Evolutionary conservation across 805 yeast genomes (phyloP).

Genomic region (Huiozyma naganishii): DNA sequence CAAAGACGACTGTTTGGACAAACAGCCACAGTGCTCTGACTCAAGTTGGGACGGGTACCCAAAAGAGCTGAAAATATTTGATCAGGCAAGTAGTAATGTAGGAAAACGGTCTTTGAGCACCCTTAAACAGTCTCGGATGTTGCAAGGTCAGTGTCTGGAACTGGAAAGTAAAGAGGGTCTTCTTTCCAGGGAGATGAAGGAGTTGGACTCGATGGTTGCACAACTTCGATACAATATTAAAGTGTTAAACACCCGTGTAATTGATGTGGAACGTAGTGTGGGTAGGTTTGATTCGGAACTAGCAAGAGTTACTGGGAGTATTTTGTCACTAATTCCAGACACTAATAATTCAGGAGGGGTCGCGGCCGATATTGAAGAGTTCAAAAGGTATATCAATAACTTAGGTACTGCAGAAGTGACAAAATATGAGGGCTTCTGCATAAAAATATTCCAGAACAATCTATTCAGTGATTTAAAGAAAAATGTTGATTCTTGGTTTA

Average conservation of each 20-base stretch:
- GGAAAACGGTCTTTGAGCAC: not conserved
- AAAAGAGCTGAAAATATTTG: slow-evolving; percentile 1
- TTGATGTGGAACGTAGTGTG: slow-evolving; percentile 57
- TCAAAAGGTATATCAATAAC: slow-evolving; percentile 10
- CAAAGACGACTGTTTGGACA: not conserved
- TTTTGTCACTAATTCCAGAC: slow-evolving; percentile 5
- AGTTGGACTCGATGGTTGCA: slow-evolving; percentile 39
- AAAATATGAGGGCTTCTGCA: slow-evolving; percentile 13
- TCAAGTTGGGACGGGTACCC: not conserved
- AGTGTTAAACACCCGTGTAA: slow-evolving; percentile 45
- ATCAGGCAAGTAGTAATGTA: slow-evolving; percentile 10
- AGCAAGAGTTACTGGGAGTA: slow-evolving; percentile 8
- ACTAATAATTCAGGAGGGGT: not conserved
- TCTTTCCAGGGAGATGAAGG: slow-evolving; percentile 33
- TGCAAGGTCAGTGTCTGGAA: slow-evolving; percentile 8
- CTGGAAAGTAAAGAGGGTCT: slow-evolving; percentile 22
- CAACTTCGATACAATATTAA: slow-evolving; percentile 56
- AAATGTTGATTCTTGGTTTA: slow-evolving; percentile 10
- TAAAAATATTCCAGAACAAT: slow-evolving; percentile 8
- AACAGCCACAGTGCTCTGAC: not conserved
- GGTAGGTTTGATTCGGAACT: slow-evolving; percentile 31
- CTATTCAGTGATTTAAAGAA: slow-evolving; percentile 8
- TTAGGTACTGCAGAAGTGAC: slow-evolving; percentile 9
- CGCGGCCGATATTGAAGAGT: slow-evolving; percentile 7
- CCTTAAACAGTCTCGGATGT: not conserved